Percentiles rank a stretch among this genome's conserved stretches.
Conservation (phyloP, 2,329 filamentous ascomycete genomes). For the Penicillium sp. region DNA sequence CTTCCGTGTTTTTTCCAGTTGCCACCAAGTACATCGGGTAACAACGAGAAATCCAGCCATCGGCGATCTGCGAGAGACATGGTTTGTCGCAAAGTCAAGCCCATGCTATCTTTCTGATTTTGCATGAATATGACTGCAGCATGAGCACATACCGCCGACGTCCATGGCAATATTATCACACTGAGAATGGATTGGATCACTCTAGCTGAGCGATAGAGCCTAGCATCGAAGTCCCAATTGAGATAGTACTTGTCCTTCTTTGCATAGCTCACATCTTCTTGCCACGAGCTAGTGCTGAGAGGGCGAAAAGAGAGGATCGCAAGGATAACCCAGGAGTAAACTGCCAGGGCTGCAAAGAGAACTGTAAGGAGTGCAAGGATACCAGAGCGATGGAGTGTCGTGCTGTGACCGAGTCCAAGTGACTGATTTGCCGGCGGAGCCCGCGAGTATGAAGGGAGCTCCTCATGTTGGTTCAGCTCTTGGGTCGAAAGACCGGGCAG, state of each 20-base stretch:
- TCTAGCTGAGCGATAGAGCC: conserved; percentile 13
- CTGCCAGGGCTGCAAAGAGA: background rate
- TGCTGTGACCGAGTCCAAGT: conserved; percentile 6
- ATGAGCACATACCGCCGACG: conserved; percentile 15
- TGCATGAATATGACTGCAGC: conserved; percentile 19
- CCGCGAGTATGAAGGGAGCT: conserved; percentile 13
- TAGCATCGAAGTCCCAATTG: background rate
- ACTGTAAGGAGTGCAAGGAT: background rate
- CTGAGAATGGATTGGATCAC: conserved; percentile 14
- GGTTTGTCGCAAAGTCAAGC: conserved; percentile 13
- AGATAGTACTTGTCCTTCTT: background rate
- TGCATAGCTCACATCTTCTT: background rate
- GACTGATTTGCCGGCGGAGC: background rate
- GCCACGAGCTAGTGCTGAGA: conserved; percentile 4
- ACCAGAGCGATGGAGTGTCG: conserved; percentile 9
- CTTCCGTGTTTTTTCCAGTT: conserved; percentile 29
- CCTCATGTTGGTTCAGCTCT: conserved; percentile 5
- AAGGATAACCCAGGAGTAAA: conserved; percentile 14
- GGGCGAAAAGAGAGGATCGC: conserved; percentile 7
- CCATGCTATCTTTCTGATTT: conserved; percentile 1
- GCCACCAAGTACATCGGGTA: background rate
- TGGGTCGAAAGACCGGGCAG: background rate
- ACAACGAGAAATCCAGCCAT: conserved; percentile 6
- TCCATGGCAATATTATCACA: conserved; percentile 40
- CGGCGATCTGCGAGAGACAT: conserved; percentile 29